A percentile compares a stretch with the other conserved stretches of the same genome.
These are phyloP conservation scores for Peronosclerospora sorghi DNA, from an alignment of 352 stramenopile genomes.

Conservation along the genomic window DNA sequence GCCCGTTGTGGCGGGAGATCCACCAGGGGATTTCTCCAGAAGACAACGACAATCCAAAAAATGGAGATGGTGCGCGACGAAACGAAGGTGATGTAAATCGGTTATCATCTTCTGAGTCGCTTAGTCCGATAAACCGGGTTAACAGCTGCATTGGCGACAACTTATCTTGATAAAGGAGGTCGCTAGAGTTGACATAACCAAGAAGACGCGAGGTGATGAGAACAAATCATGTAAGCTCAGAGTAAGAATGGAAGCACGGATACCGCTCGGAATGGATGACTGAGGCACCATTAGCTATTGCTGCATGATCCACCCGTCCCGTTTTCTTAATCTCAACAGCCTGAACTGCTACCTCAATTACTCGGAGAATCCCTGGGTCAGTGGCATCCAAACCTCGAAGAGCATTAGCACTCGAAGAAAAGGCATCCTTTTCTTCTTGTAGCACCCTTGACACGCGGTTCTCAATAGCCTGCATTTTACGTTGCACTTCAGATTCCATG, in stretches of 20 bases:
- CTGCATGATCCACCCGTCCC: constrained; percentile 49
- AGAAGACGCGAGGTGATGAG: background rate
- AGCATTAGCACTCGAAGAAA: constrained; percentile 40
- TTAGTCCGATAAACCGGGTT: constrained; percentile 20
- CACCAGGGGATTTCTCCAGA: constrained; percentile 54
- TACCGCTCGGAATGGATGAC: constrained; percentile 54
- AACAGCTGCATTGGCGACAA: constrained; percentile 26
- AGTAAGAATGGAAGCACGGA: too few relatives aligned
- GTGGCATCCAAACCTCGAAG: constrained; percentile 40
- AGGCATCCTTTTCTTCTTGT: constrained; percentile 43
- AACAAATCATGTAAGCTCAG: too few relatives aligned
- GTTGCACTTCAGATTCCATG: constrained; percentile 34
- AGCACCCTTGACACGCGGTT: constrained; percentile 45
- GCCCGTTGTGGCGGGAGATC: constrained; percentile 62
- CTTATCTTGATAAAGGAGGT: constrained; percentile 32
- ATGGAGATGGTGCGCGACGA: constrained; percentile 23
- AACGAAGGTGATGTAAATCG: constrained; percentile 55
- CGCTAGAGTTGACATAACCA: constrained; percentile 26
- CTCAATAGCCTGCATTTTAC: constrained; percentile 44
- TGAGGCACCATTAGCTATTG: constrained; percentile 49
- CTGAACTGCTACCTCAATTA: constrained; percentile 38
- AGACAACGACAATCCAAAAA: constrained; percentile 29
- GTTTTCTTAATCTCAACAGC: constrained; percentile 47
- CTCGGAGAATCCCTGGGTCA: constrained; percentile 31
- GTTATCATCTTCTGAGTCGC: constrained; percentile 3